These are phyloP conservation scores for Niebla homalea DNA, from an alignment of 495 filamentous ascomycete species.

Conservation along the genomic window DNA sequence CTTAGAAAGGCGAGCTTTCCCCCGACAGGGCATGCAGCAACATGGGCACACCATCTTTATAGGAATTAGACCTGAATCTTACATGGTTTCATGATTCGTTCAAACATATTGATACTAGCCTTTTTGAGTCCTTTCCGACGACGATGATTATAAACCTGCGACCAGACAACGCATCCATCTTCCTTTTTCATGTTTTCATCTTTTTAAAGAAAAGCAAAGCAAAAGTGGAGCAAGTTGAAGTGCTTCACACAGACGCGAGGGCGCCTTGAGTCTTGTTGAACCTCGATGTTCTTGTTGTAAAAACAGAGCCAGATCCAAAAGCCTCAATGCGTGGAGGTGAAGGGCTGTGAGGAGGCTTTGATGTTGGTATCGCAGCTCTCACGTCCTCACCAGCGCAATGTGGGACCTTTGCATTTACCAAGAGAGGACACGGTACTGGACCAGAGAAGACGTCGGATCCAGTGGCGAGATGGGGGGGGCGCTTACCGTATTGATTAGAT, in stretches of 20 bases:
- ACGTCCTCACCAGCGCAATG: conserved; percentile 2
- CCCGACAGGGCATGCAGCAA: too few relatives aligned
- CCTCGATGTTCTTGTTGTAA: conserved; percentile 69
- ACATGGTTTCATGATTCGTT: too few relatives aligned
- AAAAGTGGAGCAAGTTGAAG: conserved; percentile 49
- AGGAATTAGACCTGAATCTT: too few relatives aligned
- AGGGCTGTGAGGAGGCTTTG: conserved; percentile 23
- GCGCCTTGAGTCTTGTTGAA: conserved; percentile 69
- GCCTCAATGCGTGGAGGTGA: conserved; percentile 29
- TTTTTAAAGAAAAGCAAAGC: conserved; percentile 5
- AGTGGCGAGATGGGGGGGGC: neutral
- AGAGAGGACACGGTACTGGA: too few relatives aligned
- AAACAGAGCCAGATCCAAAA: conserved; percentile 54
- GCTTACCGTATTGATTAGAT: conserved; percentile 38
- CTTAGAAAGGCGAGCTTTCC: too few relatives aligned
- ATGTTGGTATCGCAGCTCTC: conserved; percentile 41
- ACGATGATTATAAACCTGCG: too few relatives aligned
- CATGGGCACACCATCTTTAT: too few relatives aligned
- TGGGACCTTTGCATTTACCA: neutral
- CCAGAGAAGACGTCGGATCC: neutral
- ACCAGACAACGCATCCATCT: too few relatives aligned
- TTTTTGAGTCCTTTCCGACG: too few relatives aligned
- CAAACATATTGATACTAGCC: too few relatives aligned
- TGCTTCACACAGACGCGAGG: conserved; percentile 50
- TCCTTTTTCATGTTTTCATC: too few relatives aligned